Base-by-base conservation (phyloP, 2,329 filamentous ascomycete species). In the Ascosphaera aggregata region DNA sequence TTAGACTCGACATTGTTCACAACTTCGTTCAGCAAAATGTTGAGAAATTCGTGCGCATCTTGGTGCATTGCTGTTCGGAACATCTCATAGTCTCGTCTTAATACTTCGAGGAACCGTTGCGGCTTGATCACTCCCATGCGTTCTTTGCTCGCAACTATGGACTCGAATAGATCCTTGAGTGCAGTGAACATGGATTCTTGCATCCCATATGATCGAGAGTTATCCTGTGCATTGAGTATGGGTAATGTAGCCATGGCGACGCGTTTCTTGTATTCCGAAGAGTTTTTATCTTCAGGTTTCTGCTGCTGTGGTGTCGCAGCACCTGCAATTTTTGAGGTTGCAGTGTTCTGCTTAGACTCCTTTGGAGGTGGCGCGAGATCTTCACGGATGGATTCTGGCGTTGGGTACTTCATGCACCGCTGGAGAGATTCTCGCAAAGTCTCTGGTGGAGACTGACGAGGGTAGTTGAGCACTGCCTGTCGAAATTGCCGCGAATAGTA, bases 261-360 rank as follows among this genome's bases (percentile, higher is more conserved):
- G 60, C 93, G 94, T 66, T 98, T 98, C 61, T 94, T 94, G 61
- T 89, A 93, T 59, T 98, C 89, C 1, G 86, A 82, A 1, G 85
- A 85, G 51, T 95, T 85, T 55, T 84, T 93, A 52, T 95, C 89
- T 55, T 95, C 89, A 7, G 81, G 80, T 48, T 84, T 76, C 42
- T 61, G 65, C 22, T 65, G 66, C 30, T 65, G 65, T 9, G 65
- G 65, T 15, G 67, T 61, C 18, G 67, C 58, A 43, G 71, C 68
- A 20, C 66, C 65, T 15, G 64, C 53, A 45, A 63, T 67, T 46
- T 57, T 48, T 38, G 58, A 46, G 34, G 58, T 51, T 3, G 54
- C 44, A 39, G 40, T 48, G 37, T 63, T 65, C 58, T 49, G 64
- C 55, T 48, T 64, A 54, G 50, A 60, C 46, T 47, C 57, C 48